phyloP scores from a whole-genome alignment of 2,329 filamentous ascomycete species.

The Verticillium alfalfae region DNA sequence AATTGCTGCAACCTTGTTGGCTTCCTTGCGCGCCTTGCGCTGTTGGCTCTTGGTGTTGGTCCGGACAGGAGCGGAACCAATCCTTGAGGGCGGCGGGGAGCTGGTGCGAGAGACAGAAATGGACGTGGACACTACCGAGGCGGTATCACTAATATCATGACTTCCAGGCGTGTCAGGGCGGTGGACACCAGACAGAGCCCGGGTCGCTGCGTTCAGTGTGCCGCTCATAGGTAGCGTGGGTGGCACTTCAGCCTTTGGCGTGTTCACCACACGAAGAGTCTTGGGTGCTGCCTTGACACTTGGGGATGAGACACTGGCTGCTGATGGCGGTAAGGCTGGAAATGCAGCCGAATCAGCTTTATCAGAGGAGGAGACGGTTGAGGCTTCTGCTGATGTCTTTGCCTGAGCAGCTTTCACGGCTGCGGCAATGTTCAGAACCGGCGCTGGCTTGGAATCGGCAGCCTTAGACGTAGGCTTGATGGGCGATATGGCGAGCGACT shows the following conservation, averaged over 20 bases:
- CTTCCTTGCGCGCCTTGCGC: conserved; percentile 69
- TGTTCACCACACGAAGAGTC: conserved; percentile 65
- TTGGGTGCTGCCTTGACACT: conserved; percentile 49
- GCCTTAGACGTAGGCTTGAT: conserved; percentile 19
- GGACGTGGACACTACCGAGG: conserved; percentile 68
- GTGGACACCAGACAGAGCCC: conserved; percentile 39
- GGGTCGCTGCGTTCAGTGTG: conserved; percentile 17
- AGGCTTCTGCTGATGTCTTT: conserved; percentile 17
- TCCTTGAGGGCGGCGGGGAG: conserved; percentile 58
- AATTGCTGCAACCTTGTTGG: conserved; percentile 51
- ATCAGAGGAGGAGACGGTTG: conserved; percentile 18
- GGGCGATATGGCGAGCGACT: conserved; percentile 10
- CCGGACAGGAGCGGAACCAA: conserved; percentile 65
- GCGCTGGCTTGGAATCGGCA: conserved; percentile 30
- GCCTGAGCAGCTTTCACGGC: conserved; percentile 30
- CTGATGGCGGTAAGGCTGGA: conserved; percentile 45
- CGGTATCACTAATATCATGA: conserved; percentile 71
- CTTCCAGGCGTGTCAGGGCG: conserved; percentile 69
- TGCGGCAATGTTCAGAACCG: conserved; percentile 44
- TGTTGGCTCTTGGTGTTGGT: conserved; percentile 72
- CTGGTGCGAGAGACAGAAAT: conserved; percentile 62
- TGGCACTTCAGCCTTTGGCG: conserved; percentile 55
- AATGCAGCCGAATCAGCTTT: conserved; percentile 34
- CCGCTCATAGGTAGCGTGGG: conserved; percentile 21
- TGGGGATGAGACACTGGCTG: conserved; percentile 35